Percentiles rank a stretch among this genome's conserved stretches.
These are phyloP conservation scores for Morella rubra DNA, from an alignment of 306 rosid species.

Conservation along the genomic window DNA sequence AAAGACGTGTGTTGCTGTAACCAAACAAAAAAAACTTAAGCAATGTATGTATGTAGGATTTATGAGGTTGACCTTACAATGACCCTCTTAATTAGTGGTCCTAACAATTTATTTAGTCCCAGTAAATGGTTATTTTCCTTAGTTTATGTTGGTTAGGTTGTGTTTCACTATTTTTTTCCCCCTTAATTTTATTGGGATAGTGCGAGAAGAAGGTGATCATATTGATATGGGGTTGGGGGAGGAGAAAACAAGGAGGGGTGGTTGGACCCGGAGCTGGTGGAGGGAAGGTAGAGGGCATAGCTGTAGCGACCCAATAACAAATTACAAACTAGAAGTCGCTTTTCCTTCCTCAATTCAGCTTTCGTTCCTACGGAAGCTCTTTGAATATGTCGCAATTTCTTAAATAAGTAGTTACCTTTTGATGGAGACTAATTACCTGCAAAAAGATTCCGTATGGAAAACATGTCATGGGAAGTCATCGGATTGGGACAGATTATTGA, in stretches of 20 bases:
- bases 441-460: slow-evolving; percentile 14
- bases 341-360: slow-evolving; percentile 61
- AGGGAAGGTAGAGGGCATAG: slow-evolving; percentile 33
- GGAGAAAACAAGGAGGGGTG: slow-evolving; percentile 25
- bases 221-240: not conserved
- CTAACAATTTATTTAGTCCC: slow-evolving; percentile 18
- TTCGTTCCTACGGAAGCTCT: slow-evolving; percentile 65
- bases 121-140: slow-evolving; percentile 11
- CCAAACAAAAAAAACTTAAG: slow-evolving; percentile 40
- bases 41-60: slow-evolving; percentile 29
- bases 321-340: slow-evolving; percentile 81
- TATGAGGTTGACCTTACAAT: slow-evolving; percentile 51
- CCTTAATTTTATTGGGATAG: slow-evolving; percentile 22
- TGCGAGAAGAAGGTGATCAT: slow-evolving; percentile 19
- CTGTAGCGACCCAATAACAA: slow-evolving; percentile 71
- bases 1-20: slow-evolving; percentile 42
- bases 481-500: not conserved
- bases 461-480: not conserved
- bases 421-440: slow-evolving; percentile 65
- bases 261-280: slow-evolving; percentile 43
- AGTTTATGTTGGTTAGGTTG: slow-evolving; percentile 15
- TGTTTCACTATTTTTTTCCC: slow-evolving; percentile 4
- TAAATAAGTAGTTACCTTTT: slow-evolving; percentile 39
- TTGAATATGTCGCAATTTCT: slow-evolving; percentile 43
- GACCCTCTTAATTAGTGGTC: slow-evolving; percentile 29